phyloP scores from a whole-genome alignment of 2,329 filamentous ascomycete genomes.

The Tolypocladium tropicale region DNA sequence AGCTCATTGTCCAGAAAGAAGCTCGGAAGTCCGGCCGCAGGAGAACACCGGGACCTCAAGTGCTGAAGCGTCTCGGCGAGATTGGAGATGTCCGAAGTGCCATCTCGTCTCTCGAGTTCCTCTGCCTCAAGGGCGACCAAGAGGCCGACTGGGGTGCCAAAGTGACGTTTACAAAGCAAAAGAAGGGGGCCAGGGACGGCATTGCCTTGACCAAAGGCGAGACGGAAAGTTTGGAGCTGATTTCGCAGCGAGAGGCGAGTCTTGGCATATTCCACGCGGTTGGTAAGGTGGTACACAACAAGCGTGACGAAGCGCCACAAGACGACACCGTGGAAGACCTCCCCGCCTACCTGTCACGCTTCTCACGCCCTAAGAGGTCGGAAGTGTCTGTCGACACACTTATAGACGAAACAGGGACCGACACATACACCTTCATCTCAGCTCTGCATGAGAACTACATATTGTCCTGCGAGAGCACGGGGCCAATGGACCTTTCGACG shows the following conservation, averaged over 20 bases:
- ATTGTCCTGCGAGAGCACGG: slow-evolving; percentile 61
- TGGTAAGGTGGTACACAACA: slow-evolving; percentile 95
- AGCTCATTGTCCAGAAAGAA: slow-evolving; percentile 75
- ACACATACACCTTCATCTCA: slow-evolving; percentile 80
- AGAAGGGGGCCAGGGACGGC: slow-evolving; percentile 46
- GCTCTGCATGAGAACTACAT: slow-evolving; percentile 91
- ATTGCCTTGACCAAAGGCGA: slow-evolving; percentile 65
- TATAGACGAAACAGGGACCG: slow-evolving; percentile 89
- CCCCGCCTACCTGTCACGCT: slow-evolving; percentile 46
- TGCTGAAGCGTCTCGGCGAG: slow-evolving; percentile 71
- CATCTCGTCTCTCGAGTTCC: slow-evolving; percentile 83
- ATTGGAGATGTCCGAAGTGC: slow-evolving; percentile 89
- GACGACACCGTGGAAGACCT: slow-evolving; percentile 39
- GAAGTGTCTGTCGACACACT: slow-evolving; percentile 63
- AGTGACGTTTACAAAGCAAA: slow-evolving; percentile 59
- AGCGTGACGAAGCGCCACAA: slow-evolving; percentile 50
- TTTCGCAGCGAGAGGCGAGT: slow-evolving; percentile 80
- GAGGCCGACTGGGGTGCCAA: slow-evolving; percentile 65
- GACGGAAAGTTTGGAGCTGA: slow-evolving; percentile 64
- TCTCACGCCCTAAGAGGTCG: slow-evolving; percentile 50
- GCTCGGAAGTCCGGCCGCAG: slow-evolving; percentile 65
- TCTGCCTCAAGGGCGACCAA: slow-evolving; percentile 75
- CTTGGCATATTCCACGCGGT: slow-evolving; percentile 94
- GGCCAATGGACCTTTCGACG: slow-evolving; percentile 38
- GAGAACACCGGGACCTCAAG: slow-evolving; percentile 65